Evolutionary conservation across 2,329 filamentous ascomycete species (phyloP), one percentile per base, ranked within the genome.

Genomic region (Colletotrichum sp.): DNA sequence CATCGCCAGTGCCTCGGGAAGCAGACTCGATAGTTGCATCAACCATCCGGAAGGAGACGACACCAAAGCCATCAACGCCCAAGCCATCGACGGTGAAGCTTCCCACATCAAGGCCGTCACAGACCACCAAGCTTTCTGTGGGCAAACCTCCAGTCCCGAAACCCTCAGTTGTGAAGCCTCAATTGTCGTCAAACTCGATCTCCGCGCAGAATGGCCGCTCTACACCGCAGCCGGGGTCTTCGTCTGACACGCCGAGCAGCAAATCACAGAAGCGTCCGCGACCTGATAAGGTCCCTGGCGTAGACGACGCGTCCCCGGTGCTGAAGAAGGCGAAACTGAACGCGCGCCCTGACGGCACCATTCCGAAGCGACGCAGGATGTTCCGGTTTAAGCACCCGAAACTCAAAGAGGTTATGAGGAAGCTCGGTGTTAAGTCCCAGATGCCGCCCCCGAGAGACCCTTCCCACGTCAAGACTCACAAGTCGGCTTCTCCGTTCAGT

Each of bases 311-410:
- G 6, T 80, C 80, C 2, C 85, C 85, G 2, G 82, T 81, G 30
- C 80, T 84, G 1, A 87, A 87, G 79, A 82, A 85, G 15, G 82
- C 84, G 6, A 87, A 86, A 79, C 80, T 78, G 18, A 71, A 58
- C 26, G 18, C 82, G 8, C 83, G 85, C 16, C 73, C 79, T 3
- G 78, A 78, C 18, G 73, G 70, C 28, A 76, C 78, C 4, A 71
- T 77, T 8, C 78, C 80, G 2, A 75, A 76, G 43, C 70, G 76
- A 38, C 84, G 82, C 75, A 84, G 81, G 75, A 82, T 87, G n/a
- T 82, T 87, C 7, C 86, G 83, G 8, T 77, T 87, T 6, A 84
- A 79, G 77, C 84, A 83, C 3, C 78, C 76, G 9, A 81, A 83
- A n/a, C 80, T 83, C 1, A 83, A 79, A 64, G 81, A 83, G 15